Percentiles rank a stretch among this genome's conserved stretches.
phyloP scores from a whole-genome alignment of 345 rosid species.

The Hibiscus syriacus region DNA sequence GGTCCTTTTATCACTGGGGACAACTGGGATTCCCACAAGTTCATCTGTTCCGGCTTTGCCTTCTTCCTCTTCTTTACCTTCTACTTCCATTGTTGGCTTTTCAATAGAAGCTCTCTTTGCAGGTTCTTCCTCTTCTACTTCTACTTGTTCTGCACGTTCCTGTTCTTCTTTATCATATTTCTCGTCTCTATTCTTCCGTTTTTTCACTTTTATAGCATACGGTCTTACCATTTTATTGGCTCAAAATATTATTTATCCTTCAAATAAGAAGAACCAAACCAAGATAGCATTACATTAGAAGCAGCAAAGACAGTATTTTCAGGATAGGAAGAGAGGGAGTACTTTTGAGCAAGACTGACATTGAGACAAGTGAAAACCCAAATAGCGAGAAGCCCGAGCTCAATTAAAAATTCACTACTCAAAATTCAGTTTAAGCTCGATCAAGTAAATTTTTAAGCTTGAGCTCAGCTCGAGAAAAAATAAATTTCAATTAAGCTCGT shows the following conservation, averaged over 20 bases:
- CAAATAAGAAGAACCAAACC: neutral
- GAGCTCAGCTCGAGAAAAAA: neutral
- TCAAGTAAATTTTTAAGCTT: no score
- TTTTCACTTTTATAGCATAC: slow-evolving; percentile 50
- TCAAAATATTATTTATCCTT: neutral
- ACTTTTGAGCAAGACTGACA: no score
- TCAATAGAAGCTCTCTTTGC: slow-evolving; percentile 20
- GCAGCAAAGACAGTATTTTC: no score
- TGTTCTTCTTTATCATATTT: slow-evolving; percentile 44
- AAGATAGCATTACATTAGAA: no score
- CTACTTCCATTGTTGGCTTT: slow-evolving; percentile 14
- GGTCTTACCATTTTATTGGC: slow-evolving; percentile 52
- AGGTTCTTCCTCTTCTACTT: slow-evolving; percentile 21
- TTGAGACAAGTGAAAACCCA: no score
- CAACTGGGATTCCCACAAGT: slow-evolving; percentile 34
- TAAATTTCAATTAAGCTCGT: no score
- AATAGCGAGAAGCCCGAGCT: neutral
- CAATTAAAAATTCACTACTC: neutral
- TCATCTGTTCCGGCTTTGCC: slow-evolving; percentile 19
- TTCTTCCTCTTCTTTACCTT: slow-evolving; percentile 14
- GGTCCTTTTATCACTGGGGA: slow-evolving; percentile 18
- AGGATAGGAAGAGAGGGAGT: no score
- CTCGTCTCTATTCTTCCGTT: slow-evolving; percentile 54
- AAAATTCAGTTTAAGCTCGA: neutral
- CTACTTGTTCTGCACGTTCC: slow-evolving; percentile 28